Base-by-base conservation (phyloP, 768 basidiomycete genomes). In the Mycena latifolia region DNA sequence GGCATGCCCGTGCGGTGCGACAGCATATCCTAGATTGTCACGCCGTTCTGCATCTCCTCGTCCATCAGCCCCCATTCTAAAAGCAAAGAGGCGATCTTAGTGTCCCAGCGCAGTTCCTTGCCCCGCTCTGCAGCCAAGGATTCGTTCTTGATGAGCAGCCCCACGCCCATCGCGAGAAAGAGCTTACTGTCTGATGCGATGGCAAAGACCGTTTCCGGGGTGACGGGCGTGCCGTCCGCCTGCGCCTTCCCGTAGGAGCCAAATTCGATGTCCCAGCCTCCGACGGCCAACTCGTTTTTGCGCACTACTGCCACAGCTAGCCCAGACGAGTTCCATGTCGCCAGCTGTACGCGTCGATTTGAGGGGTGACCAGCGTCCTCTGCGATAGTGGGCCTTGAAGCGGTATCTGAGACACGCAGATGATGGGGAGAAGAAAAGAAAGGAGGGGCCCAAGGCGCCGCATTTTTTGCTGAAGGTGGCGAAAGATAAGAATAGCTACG, bases 111-210 rank as follows among this genome's bases (percentile, higher is more conserved):
- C 11, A 84, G 69, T n/a, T 71, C 63, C 55, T 69, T 50, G 4
- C 77, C 78, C 25, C 75, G 55, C 61, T 75, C 72, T 37, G 70
- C 71, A 3, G 75, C 72, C 2, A 83, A 68, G 2, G 80, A 79
- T 28, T 74, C 67, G 63, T 84, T 82, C 2, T 73, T 72, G 22
- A 82, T 75, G 24, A 84, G 73, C 1, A 84, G 72, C 1, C 83
- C 82, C 1, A 79, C 76, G 0, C 79, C 78, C 33, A 79, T 64
- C 1, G 82, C 70, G 1, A 80, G 72, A 61, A 83, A 82, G 5
- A 82, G 73, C 66, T 83, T 83, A 75, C 77, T 79, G 71, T 83
- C 81, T 0, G 81, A 83, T 18, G 82, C 82, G 61, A 84, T 82
- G 7, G 80, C 80, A 59, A 82, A 83, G 6, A 84, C 59, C 1